phyloP scores from a whole-genome alignment of 2,329 filamentous ascomycete genomes.

The Alternaria sp. region DNA sequence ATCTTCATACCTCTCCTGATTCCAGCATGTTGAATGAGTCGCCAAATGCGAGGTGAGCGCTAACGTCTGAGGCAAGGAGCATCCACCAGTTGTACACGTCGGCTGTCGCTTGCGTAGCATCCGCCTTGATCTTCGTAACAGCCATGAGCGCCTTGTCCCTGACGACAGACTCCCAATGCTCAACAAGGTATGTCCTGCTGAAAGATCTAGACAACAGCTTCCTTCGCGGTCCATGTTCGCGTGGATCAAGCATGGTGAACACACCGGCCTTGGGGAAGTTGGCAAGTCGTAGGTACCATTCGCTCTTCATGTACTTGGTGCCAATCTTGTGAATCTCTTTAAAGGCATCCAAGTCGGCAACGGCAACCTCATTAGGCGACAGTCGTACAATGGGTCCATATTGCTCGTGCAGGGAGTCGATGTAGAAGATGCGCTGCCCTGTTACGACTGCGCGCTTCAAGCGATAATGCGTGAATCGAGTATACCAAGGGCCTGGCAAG shows the following conservation, averaged over 20 bases:
- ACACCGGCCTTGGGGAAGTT: slow-evolving; percentile 38
- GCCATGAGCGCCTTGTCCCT: slow-evolving; percentile 41
- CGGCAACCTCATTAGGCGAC: slow-evolving; percentile 37
- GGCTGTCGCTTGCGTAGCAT: slow-evolving; percentile 29
- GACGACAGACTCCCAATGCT: slow-evolving; percentile 48
- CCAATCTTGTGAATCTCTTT: slow-evolving; percentile 40
- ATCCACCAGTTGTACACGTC: slow-evolving; percentile 49
- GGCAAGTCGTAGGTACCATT: slow-evolving; percentile 32
- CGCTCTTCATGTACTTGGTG: slow-evolving; percentile 36
- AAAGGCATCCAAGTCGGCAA: slow-evolving; percentile 38
- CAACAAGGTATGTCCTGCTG: slow-evolving; percentile 42
- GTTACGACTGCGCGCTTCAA: slow-evolving; percentile 48
- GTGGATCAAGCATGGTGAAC: slow-evolving; percentile 48
- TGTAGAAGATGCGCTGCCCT: slow-evolving; percentile 49
- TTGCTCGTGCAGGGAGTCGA: slow-evolving; percentile 46
- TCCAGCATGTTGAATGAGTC: slow-evolving; percentile 50
- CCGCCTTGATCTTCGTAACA: slow-evolving; percentile 39
- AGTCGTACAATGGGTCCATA: slow-evolving; percentile 43
- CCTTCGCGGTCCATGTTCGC: slow-evolving; percentile 43
- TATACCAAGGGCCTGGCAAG: slow-evolving; percentile 41
- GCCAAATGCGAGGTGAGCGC: slow-evolving; percentile 47
- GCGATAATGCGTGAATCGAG: slow-evolving; percentile 42
- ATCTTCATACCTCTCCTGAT: slow-evolving; percentile 38
- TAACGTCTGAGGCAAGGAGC: slow-evolving; percentile 50
- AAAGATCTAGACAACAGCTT: slow-evolving; percentile 47